Evolutionary conservation across 768 basidiomycete species (phyloP), one percentile per base, ranked within the genome.

Genomic region (Leccinum variicolor): DNA sequence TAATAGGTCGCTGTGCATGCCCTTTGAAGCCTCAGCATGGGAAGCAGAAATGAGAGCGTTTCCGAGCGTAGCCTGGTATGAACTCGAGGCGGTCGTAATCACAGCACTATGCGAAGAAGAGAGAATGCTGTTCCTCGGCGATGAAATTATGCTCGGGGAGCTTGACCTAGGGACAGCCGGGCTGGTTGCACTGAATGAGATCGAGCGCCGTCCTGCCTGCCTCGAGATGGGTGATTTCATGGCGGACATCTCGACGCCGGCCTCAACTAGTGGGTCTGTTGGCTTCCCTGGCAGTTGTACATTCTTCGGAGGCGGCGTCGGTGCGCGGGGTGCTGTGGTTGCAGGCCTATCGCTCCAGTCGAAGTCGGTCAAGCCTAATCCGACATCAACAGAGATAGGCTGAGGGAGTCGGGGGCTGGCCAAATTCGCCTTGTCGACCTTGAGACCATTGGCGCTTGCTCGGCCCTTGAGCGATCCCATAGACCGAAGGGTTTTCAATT

Each of bases 1-100:
- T 58, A 98, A 69, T 15, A 99, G 81, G 74, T 99, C 97, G 56
- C 85, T 83, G 64, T 96, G 92, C 0, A 90, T 91, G 50, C 97
- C 95, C 62, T 87, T 88, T 25, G 93, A 84, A 5, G 93, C 94
- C 70, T 98, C 96, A 3, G 95, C 89, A 70, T 99, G 95, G 1
- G 94, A 95, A 0, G 96, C 96, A 23, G 92, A 92, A 45, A 95
- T 86, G 31, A 99, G 80, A 3, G 94, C 94, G 57, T 90, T 93
- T 34, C 88, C 92, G n/a, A 98, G 79, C 3, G 86, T 81, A 14
- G 83, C 86, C 62, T 91, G 89, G 66, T 72, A 74, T 45, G 69
- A 61, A 34, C 36, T 60, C 19, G 71, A 74, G 46, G 67, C 52
- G 21, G 67, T 61, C 23, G 69, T 62, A 25, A 68, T 61, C 13